A percentile compares a stretch with the other conserved stretches of the same genome.
Evolutionary conservation across 352 stramenopile species (phyloP).

Genomic region (Globisporangium ultimum): DNA sequence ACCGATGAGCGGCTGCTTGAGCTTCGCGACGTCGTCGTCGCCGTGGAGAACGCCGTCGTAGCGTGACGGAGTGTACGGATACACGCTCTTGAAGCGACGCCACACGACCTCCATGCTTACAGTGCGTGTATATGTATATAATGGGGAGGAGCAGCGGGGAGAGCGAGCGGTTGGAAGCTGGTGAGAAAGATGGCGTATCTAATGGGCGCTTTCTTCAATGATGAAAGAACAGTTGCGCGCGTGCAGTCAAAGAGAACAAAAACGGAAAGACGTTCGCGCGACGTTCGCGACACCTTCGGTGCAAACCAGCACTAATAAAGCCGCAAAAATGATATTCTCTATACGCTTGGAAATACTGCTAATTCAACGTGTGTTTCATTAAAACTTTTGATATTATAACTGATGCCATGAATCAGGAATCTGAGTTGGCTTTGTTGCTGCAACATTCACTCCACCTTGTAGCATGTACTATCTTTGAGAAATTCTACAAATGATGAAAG

Average conservation of each 20-base stretch:
- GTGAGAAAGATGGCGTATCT: neutral
- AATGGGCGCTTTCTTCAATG: conserved; percentile 3
- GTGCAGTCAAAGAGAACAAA: no score
- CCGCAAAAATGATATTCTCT: no score
- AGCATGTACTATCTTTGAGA: no score
- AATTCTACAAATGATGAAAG: neutral
- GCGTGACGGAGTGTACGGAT: conserved; percentile 19
- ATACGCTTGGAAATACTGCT: no score
- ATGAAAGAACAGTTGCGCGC: conserved; percentile 1
- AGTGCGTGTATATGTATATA: neutral
- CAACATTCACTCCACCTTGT: conserved; percentile 1
- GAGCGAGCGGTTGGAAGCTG: neutral
- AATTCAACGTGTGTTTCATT: no score
- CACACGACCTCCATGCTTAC: conserved; percentile 9
- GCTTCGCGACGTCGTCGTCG: conserved; percentile 30
- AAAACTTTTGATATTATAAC: neutral
- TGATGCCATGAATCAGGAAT: neutral
- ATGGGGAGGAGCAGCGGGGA: neutral
- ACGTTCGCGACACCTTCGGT: conserved; percentile 18
- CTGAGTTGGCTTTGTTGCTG: neutral
- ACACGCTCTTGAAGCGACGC: conserved; percentile 19
- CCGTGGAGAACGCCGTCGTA: conserved; percentile 18
- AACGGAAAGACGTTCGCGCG: conserved; percentile 16
- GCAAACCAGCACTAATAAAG: neutral
- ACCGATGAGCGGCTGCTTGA: conserved; percentile 40